Base-by-base conservation (phyloP, 2,329 filamentous ascomycete genomes). In the Xylaria hypoxylon region DNA sequence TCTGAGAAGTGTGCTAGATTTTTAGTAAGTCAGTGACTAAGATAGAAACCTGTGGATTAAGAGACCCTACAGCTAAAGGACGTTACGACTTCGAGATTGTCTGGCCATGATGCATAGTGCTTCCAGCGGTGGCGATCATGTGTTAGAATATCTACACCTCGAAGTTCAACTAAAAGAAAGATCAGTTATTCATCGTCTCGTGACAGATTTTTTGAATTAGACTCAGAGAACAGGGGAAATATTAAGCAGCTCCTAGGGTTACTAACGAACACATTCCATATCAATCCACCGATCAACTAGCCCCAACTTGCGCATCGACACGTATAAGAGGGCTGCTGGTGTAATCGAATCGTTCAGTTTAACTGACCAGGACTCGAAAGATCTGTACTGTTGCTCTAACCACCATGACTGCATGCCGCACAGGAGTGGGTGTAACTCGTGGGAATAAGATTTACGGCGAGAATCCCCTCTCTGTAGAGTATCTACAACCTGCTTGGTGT, bases 211-310 rank as follows among this genome's bases (percentile, higher is more conserved):
- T 35, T 11, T 35, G 50, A 38, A 38, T 24, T 15, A 10, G n/a
- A 6, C 31, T 5, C 47, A 33, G 33, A 40, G 33, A 51, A 10
- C n/a, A n/a, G 5, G 13, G 13, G 26, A 26, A 1, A 7, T 1
- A 31, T 24, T n/a, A 10, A 24, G 26, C 24, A 19, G 26, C 6
- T 40, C 13, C 15, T 35, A 7, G 33, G 24, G n/a, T 2, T n/a
- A 63, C 66, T 66, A 2, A 68, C 66, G 17, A 50, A 61, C 55
- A 50, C 47, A 58, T 3, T 66, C 63, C 63, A 68, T 68, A 51
- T 66, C 55, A 4, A 3, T 2, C 66, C 66, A 68, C 11, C 1
- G 2, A 10, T 5, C 7, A 19, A 52, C 31, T 11, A 66, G 24
- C 2, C 19, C 31, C 7, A 13, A 2, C 11, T 5, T 8, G 22